A percentile compares a stretch with the other conserved stretches of the same genome.
These are phyloP conservation scores for Fusarium sp. DNA, from an alignment of 2,329 filamentous ascomycete species.

Conservation along the genomic window DNA sequence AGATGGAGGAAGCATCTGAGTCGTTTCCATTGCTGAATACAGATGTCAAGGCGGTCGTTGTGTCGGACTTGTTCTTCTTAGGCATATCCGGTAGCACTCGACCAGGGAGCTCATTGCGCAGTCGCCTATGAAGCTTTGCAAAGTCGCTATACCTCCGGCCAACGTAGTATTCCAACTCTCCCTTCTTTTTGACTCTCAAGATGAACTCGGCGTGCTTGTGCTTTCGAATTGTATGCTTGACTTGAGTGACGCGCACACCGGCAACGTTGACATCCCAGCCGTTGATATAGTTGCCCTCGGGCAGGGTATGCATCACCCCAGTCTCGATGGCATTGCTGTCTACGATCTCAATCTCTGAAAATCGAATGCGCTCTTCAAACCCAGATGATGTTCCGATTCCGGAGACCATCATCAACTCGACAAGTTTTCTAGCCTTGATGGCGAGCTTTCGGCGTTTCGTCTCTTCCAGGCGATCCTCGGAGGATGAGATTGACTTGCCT, in stretches of 20 bases:
- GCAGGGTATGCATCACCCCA: conserved; percentile 86
- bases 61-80: conserved; percentile 89
- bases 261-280: conserved; percentile 96
- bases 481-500: conserved; percentile 96
- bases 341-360: conserved; percentile 96
- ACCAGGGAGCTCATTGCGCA: conserved; percentile 88
- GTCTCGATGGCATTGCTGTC: conserved; percentile 93
- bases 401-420: conserved; percentile 99
- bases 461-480: conserved; percentile 94
- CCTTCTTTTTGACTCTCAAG: conserved; percentile 83
- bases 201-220: conserved; percentile 97
- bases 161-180: conserved; percentile 81
- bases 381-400: conserved; percentile 95
- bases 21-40: conserved; percentile 70
- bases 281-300: conserved; percentile 92
- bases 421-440: conserved; percentile 91
- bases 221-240: conserved; percentile 88
- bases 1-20: conserved; percentile 83
- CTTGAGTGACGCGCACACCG: conserved; percentile 81
- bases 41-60: conserved; percentile 69
- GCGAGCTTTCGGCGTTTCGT: conserved; percentile 95
- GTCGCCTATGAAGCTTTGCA: conserved; percentile 78
- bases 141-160: conserved; percentile 93
- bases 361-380: conserved; percentile 96
- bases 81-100: conserved; percentile 89